Evolutionary conservation across 352 stramenopile genomes (phyloP).

Genomic region (Blastocystis sp.): DNA sequence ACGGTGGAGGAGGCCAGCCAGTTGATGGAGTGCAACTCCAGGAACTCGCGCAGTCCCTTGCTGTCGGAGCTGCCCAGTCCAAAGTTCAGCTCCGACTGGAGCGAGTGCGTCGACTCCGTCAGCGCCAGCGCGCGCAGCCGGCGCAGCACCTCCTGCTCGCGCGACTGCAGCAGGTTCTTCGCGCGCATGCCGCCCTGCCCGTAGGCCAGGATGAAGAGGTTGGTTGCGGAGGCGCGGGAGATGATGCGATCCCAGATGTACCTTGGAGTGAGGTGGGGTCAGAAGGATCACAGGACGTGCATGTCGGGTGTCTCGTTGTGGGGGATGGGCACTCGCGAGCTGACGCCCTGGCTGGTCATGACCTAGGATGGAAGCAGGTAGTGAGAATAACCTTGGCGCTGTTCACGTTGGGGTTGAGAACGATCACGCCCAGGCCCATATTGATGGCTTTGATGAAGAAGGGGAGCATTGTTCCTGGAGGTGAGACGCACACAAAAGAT

Average conservation of each 20-base stretch:
- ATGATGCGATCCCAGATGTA: conserved; percentile 80
- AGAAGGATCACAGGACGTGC: conserved; percentile 78
- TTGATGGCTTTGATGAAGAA: conserved; percentile 83
- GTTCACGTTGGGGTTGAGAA: conserved; percentile 85
- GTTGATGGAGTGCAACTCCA: conserved; percentile 83
- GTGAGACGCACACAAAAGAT: background rate
- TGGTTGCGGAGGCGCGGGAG: conserved; percentile 75
- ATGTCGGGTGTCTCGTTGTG: conserved; percentile 80
- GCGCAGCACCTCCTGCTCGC: conserved; percentile 80
- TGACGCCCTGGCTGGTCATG: background rate
- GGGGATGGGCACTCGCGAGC: conserved; percentile 80
- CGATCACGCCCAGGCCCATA: conserved; percentile 81
- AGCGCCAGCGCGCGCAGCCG: conserved; percentile 81
- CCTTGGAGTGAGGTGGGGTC: background rate
- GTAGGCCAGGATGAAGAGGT: conserved; percentile 83
- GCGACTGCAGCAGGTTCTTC: conserved; percentile 83
- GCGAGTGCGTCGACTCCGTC: conserved; percentile 79
- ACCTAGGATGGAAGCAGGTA: background rate
- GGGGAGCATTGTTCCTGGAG: conserved; percentile 76
- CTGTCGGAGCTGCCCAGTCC: conserved; percentile 41
- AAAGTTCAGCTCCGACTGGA: conserved; percentile 61
- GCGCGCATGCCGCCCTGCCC: conserved; percentile 82
- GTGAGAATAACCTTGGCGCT: background rate
- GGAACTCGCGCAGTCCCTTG: conserved; percentile 72
- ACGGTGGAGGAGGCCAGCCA: conserved; percentile 76